phyloP scores from a whole-genome alignment of 2,329 filamentous ascomycete genomes.

The Monascus ruber region DNA sequence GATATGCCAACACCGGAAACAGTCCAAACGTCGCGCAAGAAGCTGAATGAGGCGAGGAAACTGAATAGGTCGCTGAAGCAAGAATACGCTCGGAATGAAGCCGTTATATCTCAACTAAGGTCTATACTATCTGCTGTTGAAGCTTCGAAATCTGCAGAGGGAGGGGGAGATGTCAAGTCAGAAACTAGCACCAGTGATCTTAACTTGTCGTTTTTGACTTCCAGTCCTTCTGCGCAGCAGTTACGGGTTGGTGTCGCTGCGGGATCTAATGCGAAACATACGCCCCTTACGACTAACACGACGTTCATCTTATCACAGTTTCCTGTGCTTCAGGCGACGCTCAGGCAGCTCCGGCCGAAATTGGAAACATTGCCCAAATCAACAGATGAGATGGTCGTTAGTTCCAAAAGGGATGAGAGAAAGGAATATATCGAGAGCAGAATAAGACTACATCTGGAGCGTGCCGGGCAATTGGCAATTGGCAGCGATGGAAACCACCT shows the following conservation, averaged over 20 bases:
- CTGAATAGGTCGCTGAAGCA: slow-evolving; percentile 58
- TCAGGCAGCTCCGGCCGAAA: slow-evolving; percentile 57
- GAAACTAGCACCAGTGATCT: slow-evolving; percentile 12
- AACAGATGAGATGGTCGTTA: slow-evolving; percentile 25
- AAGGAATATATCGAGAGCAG: slow-evolving; percentile 74
- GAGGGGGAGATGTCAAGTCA: slow-evolving; percentile 6
- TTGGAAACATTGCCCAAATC: slow-evolving; percentile 36
- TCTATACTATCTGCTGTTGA: slow-evolving; percentile 38
- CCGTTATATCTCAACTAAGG: slow-evolving; percentile 54
- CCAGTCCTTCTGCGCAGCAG: slow-evolving; percentile 34
- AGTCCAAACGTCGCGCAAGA: slow-evolving; percentile 60
- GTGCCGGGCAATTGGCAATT: slow-evolving; percentile 27
- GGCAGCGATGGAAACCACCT: slow-evolving; percentile 21
- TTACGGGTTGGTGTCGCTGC: slow-evolving; percentile 34
- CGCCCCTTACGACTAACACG: slow-evolving; percentile 36
- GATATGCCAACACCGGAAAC: slow-evolving; percentile 51
- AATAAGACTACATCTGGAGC: slow-evolving; percentile 64
- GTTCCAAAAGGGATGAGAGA: slow-evolving; percentile 57
- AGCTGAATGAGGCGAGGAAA: slow-evolving; percentile 66
- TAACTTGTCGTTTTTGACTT: slow-evolving; percentile 47
- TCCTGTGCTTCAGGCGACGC: slow-evolving; percentile 60
- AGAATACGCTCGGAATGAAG: slow-evolving; percentile 62
- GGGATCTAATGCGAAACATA: slow-evolving; percentile 24
- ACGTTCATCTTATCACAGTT: slow-evolving; percentile 73
- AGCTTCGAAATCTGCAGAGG: slow-evolving; percentile 6